Evolutionary conservation across 2,329 filamentous ascomycete genomes (phyloP).

Genomic region (Ophiostoma sp.): DNA sequence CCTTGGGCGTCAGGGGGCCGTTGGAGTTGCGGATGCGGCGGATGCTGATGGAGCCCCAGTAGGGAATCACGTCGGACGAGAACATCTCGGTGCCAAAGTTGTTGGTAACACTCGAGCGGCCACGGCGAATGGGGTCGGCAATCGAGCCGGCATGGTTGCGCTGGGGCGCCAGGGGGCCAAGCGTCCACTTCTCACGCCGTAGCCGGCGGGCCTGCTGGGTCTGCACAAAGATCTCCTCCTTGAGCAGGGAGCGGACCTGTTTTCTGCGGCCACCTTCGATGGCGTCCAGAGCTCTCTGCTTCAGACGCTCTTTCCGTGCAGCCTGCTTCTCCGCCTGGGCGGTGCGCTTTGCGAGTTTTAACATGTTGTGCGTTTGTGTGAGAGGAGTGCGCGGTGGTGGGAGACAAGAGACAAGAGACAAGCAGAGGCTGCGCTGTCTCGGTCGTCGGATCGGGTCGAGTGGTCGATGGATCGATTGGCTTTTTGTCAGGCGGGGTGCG

Average conservation of each 20-base stretch:
- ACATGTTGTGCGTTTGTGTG: conserved; percentile 44
- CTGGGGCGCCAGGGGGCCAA: conserved; percentile 73
- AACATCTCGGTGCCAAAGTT: conserved; percentile 24
- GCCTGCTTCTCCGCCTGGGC: conserved; percentile 62
- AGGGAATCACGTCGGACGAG: conserved; percentile 21
- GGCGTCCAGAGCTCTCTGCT: conserved; percentile 9
- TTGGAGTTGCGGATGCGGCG: conserved; percentile 23
- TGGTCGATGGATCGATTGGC: conserved; percentile 1
- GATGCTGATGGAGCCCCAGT: conserved; percentile 26
- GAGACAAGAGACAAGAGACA: not conserved
- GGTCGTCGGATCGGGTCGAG: not conserved
- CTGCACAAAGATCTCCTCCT: conserved; percentile 32
- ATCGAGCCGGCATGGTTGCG: conserved; percentile 45
- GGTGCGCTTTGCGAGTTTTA: conserved; percentile 64
- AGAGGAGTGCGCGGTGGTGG: not conserved
- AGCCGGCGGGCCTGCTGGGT: conserved; percentile 39
- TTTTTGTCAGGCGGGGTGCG: not conserved
- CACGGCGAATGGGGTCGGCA: conserved; percentile 24
- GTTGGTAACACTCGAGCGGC: conserved; percentile 18
- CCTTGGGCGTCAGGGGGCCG: conserved; percentile 26
- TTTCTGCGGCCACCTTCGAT: conserved; percentile 4
- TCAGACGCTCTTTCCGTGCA: conserved; percentile 39
- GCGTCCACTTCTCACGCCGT: conserved; percentile 69
- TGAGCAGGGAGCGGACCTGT: conserved; percentile 32
- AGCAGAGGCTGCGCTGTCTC: not conserved